Conservation (phyloP, 106 monocot genomes). For the Dioscorea alata region DNA sequence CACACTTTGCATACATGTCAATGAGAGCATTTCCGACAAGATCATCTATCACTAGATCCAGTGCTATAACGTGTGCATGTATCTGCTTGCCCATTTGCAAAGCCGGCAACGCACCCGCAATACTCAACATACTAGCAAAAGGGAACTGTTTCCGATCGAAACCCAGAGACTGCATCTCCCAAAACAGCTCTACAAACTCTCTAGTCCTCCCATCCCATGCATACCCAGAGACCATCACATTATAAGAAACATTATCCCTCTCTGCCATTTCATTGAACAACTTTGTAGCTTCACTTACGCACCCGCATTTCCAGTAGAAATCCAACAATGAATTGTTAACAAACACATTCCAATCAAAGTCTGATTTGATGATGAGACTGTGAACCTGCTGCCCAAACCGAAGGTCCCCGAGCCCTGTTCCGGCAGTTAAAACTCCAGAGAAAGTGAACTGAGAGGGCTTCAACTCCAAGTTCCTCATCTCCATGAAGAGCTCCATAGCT, state of each 20-base stretch:
- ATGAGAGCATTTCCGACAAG: constrained; percentile 63
- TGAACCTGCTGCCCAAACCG: constrained; percentile 64
- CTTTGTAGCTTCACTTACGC: constrained; percentile 29
- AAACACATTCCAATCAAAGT: constrained; percentile 75
- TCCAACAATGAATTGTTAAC: constrained; percentile 72
- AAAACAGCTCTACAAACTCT: constrained; percentile 40
- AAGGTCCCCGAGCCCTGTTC: constrained; percentile 47
- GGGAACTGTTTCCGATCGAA: constrained; percentile 51
- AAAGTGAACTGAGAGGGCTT: constrained; percentile 75
- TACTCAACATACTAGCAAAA: constrained; percentile 49
- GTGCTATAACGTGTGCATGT: constrained; percentile 48
- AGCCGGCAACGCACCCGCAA: constrained; percentile 32
- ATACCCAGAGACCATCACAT: constrained; percentile 73
- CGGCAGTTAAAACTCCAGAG: constrained; percentile 47
- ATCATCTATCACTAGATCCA: constrained; percentile 24
- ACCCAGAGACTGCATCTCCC: constrained; percentile 36
- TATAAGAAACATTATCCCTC: constrained; percentile 72
- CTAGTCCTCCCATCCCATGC: constrained; percentile 32
- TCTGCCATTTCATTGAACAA: constrained; percentile 61
- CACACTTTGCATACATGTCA: constrained; percentile 84
- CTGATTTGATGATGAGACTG: constrained; percentile 39
- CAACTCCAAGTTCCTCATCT: constrained; percentile 43
- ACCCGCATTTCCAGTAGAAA: constrained; percentile 68
- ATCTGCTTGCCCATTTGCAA: constrained; percentile 56
- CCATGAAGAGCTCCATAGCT: constrained; percentile 39